phyloP scores from a whole-genome alignment of 2,329 filamentous ascomycete species.

The Onygenales sp. region DNA sequence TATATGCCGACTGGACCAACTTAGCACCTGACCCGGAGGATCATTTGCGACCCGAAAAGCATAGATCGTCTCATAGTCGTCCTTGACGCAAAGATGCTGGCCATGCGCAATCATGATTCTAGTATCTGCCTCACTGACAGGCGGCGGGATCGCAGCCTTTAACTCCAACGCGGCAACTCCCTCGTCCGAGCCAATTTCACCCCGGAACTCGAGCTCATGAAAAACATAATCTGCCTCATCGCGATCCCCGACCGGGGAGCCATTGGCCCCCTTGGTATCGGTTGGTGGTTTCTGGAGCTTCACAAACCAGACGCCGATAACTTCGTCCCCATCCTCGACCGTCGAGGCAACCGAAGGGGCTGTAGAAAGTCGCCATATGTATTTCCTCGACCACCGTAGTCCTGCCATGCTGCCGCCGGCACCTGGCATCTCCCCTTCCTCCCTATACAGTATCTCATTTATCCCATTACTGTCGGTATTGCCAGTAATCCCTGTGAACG shows the following conservation, averaged over 20 bases:
- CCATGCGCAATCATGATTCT: slow-evolving; percentile 28
- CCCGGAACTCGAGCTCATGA: slow-evolving; percentile 31
- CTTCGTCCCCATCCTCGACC: not conserved
- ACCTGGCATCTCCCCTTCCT: slow-evolving; percentile 32
- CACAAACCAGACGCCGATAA: slow-evolving; percentile 37
- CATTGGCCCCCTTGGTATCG: not conserved
- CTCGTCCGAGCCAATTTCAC: slow-evolving; percentile 1
- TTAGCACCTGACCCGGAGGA: slow-evolving; percentile 23
- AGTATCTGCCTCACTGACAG: slow-evolving; percentile 10
- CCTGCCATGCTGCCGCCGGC: slow-evolving; percentile 17
- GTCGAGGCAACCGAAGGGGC: slow-evolving; percentile 1
- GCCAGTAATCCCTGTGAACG: slow-evolving; percentile 22
- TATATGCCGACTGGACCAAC: slow-evolving; percentile 36
- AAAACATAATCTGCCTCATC: slow-evolving; percentile 35
- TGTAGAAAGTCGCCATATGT: slow-evolving; percentile 31
- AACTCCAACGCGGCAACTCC: slow-evolving; percentile 7
- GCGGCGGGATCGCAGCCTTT: slow-evolving; percentile 15
- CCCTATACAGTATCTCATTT: slow-evolving; percentile 29
- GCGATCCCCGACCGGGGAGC: slow-evolving; percentile 9
- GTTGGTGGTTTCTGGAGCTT: slow-evolving; percentile 20
- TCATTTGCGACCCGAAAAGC: slow-evolving; percentile 27
- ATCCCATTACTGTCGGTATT: slow-evolving; percentile 16
- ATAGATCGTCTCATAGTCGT: slow-evolving; percentile 38
- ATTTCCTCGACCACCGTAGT: slow-evolving; percentile 32
- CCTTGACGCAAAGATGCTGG: slow-evolving; percentile 37